Conservation (phyloP, 1,284 basidiomycete species). For the Peniophora sp. region DNA sequence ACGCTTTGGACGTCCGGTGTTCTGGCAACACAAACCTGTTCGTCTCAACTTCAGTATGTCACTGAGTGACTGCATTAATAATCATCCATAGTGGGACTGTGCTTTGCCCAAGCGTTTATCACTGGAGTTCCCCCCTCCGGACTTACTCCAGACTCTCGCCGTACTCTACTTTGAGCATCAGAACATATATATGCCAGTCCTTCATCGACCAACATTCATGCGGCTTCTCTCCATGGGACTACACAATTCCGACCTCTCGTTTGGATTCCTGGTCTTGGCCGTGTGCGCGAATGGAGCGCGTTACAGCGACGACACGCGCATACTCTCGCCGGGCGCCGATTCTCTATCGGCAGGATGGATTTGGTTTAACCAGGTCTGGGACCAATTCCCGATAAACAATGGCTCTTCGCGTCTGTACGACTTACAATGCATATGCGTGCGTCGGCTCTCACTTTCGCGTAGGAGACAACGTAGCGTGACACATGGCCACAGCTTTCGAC, state of each 20-base stretch:
- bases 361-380: constrained; percentile 31
- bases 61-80: not conserved
- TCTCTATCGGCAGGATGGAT: constrained; percentile 38
- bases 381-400: constrained; percentile 3
- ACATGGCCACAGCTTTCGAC: constrained; percentile 22
- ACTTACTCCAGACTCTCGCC: constrained; percentile 33
- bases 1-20: constrained; percentile 2
- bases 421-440: constrained; percentile 2
- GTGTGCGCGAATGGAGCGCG: constrained; percentile 43
- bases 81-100: constrained; percentile 16
- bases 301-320: constrained; percentile 35
- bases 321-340: constrained; percentile 22
- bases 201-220: constrained; percentile 40
- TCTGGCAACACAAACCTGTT: not conserved
- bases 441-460: not conserved
- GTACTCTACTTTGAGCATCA: constrained; percentile 36
- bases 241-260: constrained; percentile 30
- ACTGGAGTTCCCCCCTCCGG: constrained; percentile 21
- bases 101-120: constrained; percentile 14
- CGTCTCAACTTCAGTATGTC: not conserved
- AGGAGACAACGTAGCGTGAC: not conserved
- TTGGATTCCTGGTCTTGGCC: constrained; percentile 37
- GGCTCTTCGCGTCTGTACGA: not conserved
- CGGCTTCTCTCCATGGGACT: constrained; percentile 28
- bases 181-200: constrained; percentile 32